Base-by-base conservation (phyloP, 2,329 filamentous ascomycete genomes). In the Didymella sp. region DNA sequence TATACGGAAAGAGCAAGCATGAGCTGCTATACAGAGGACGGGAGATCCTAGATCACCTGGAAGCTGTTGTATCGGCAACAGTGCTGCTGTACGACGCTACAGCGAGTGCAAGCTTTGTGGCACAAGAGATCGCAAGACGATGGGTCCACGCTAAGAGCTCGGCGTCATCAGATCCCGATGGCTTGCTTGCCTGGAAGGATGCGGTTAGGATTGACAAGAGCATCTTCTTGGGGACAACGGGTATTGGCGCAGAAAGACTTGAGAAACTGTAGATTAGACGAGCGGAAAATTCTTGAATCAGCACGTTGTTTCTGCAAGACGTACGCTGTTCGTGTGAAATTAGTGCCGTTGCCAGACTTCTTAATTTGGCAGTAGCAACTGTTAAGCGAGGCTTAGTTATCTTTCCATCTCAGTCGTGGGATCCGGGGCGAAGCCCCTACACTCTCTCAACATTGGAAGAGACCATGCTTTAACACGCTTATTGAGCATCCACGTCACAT, bases 51-150 rank as follows among this genome's bases (percentile, higher is more conserved):
- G 51, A 62, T 2, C 56, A 63, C 12, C 47, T 80, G 3, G 73
- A 74, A 6, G 75, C 72, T 61, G 56, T 80, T 7, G 69, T 78
- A 0, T 63, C 69, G 33, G 71, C 71, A n/a, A 58, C 69, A 0
- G 62, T 79, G 24, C 63, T 80, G 17, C 64, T 74, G 3, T 64
- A 74, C 25, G 79, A 80, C 64, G 75, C 76, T 1, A 60, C 67
- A 37, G 63, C 70, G 15, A 74, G 76, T 52, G 64, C 63, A 1
- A 67, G 76, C 61, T 51, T 48, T 6, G 57, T 75, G 13, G 73
- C 74, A 0, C 48, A 44, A 7, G 76, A 76, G 41, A 67, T 78
- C 17, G 74, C 76, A 5, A 64, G 63, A 21, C 67, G 77, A 37
- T 80, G 77, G 76, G 40, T 66, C 1, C n/a, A n/a, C 5, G 44